Conservation (phyloP, 148 eudicot genomes). For the Chenopodium berlandieri region DNA sequence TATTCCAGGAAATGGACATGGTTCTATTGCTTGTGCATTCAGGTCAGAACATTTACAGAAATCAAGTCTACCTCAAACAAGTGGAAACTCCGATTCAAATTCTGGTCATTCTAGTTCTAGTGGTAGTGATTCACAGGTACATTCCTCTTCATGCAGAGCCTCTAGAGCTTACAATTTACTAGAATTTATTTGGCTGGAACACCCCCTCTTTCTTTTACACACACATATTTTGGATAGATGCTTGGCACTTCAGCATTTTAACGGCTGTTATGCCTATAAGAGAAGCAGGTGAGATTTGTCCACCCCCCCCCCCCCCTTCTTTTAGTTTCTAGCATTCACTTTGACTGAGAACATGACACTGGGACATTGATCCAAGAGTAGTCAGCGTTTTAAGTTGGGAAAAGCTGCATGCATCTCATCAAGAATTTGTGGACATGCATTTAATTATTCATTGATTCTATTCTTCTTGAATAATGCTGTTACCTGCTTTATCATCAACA, state of each 20-base stretch:
- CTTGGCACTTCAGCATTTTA: neutral
- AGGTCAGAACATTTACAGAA: constrained; percentile 45
- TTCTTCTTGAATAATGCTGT: neutral
- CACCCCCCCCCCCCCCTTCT: neutral
- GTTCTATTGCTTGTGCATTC: constrained; percentile 31
- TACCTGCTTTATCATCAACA: neutral
- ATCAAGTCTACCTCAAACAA: constrained; percentile 76
- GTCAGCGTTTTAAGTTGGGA: neutral
- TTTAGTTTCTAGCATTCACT: neutral
- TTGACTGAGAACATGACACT: neutral
- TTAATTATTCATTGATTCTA: neutral
- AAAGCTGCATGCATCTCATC: neutral
- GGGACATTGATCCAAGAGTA: neutral
- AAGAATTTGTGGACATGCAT: neutral
- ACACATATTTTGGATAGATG: neutral
- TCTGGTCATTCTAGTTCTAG: constrained; percentile 76
- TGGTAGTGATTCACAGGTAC: constrained; percentile 82
- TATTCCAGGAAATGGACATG: constrained; percentile 30
- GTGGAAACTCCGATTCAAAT: constrained; percentile 68
- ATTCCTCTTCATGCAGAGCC: neutral
- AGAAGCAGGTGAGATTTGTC: neutral
- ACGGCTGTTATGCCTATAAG: neutral
- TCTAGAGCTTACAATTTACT: neutral
- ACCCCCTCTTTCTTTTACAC: neutral
- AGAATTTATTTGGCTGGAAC: neutral